A percentile compares a stretch with the other conserved stretches of the same genome.
Conservation (phyloP, 1,284 basidiomycete genomes). For the Flammula alnicola region DNA sequence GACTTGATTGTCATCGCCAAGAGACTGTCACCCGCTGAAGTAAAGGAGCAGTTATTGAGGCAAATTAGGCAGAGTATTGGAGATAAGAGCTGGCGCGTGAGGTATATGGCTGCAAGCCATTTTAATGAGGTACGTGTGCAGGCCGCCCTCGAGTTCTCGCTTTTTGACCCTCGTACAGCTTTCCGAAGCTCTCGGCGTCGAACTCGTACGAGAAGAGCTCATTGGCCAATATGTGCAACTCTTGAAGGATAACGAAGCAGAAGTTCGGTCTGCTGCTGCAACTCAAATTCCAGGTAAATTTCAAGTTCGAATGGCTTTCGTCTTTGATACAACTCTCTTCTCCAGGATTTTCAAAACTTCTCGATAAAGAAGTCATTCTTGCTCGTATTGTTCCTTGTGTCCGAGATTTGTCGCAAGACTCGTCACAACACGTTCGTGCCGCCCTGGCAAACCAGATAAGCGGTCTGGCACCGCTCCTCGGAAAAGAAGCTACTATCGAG, state of each 20-base stretch:
- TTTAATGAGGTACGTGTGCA: slow-evolving; percentile 90
- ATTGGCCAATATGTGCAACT: slow-evolving; percentile 93
- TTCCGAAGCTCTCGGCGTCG: slow-evolving; percentile 89
- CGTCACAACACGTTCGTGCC: slow-evolving; percentile 96
- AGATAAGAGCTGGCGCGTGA: slow-evolving; percentile 98
- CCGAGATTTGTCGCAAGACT: slow-evolving; percentile 91
- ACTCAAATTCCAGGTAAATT: slow-evolving; percentile 92
- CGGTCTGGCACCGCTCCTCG: slow-evolving; percentile 95
- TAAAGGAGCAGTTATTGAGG: slow-evolving; percentile 89
- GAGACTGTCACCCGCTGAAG: slow-evolving; percentile 83
- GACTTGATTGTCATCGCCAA: slow-evolving; percentile 94
- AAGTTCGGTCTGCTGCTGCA: slow-evolving; percentile 95
- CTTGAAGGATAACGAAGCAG: slow-evolving; percentile 98
- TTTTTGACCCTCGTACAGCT: slow-evolving; percentile 53
- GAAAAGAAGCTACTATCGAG: slow-evolving; percentile 94
- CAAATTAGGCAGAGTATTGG: slow-evolving; percentile 87
- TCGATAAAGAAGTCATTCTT: slow-evolving; percentile 95
- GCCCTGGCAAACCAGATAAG: slow-evolving; percentile 97
- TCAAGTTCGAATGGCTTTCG: not conserved
- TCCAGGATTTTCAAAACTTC: slow-evolving; percentile 92
- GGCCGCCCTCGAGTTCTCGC: not conserved
- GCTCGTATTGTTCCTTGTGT: slow-evolving; percentile 96
- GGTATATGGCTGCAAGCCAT: slow-evolving; percentile 99
- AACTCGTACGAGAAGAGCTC: slow-evolving; percentile 93
- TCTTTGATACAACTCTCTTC: slow-evolving; percentile 15